phyloP scores from a whole-genome alignment of 805 yeast genomes.

The Torulaspora franciscae region DNA sequence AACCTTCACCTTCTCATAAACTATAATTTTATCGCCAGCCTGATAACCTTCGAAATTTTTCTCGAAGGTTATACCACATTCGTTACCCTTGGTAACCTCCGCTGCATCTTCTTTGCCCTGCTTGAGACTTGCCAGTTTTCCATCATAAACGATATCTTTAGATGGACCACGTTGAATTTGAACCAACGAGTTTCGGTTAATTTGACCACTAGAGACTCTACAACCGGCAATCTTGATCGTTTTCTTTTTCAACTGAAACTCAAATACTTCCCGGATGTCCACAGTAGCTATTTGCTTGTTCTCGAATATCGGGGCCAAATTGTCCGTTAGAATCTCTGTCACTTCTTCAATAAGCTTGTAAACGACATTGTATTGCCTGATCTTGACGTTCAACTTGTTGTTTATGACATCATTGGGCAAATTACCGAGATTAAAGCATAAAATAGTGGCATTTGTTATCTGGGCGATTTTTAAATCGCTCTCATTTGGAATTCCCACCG shows the following conservation, averaged over 20 bases:
- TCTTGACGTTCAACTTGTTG: conserved; percentile 52
- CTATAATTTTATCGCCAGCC: conserved; percentile 72
- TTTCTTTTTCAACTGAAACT: conserved; percentile 56
- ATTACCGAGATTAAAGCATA: conserved; percentile 68
- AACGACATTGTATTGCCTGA: conserved; percentile 70
- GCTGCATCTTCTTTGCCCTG: conserved; percentile 73
- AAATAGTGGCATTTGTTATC: conserved; percentile 63
- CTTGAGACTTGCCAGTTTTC: conserved; percentile 66
- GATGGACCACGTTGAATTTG: conserved; percentile 50
- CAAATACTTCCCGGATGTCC: conserved; percentile 65
- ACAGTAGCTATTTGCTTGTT: conserved; percentile 62
- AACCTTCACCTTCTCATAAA: conserved; percentile 59
- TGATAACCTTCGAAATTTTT: conserved; percentile 58
- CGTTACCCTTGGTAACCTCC: conserved; percentile 78
- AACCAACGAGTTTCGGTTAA: conserved; percentile 55
- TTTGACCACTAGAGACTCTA: conserved; percentile 62
- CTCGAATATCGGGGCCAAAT: conserved; percentile 63
- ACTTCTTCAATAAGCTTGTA: conserved; percentile 86
- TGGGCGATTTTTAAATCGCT: conserved; percentile 64
- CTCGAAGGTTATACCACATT: conserved; percentile 79
- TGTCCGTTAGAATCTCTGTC: conserved; percentile 52
- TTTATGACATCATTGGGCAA: conserved; percentile 57
- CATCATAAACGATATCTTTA: conserved; percentile 44
- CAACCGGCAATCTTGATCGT: conserved; percentile 79
- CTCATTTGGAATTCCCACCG: conserved; percentile 73